These are phyloP conservation scores for Beauveria scarabaeidicola DNA, from an alignment of 2,329 filamentous ascomycete species.

Conservation along the genomic window DNA sequence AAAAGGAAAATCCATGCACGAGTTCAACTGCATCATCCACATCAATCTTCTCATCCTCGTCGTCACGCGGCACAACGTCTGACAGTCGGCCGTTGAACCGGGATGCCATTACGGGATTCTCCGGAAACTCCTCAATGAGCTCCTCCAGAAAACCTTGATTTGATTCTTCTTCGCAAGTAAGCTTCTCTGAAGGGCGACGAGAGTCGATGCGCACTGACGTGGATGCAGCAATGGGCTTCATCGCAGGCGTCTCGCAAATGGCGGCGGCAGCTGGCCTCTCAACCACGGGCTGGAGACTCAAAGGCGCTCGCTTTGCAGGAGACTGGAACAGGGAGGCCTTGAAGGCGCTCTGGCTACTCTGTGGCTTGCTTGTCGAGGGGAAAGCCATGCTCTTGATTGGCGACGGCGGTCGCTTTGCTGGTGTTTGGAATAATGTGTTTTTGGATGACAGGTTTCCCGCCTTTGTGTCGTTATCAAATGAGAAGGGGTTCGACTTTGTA, in stretches of 20 bases:
- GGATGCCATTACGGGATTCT: constrained; percentile 26
- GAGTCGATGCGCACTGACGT: constrained; percentile 20
- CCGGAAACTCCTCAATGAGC: constrained; percentile 22
- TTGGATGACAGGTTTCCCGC: constrained; percentile 23
- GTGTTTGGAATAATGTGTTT: constrained; percentile 36
- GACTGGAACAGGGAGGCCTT: constrained; percentile 44
- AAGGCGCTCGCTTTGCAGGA: constrained; percentile 38
- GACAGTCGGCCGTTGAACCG: constrained; percentile 38
- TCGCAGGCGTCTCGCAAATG: constrained; percentile 24
- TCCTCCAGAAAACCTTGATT: constrained; percentile 18
- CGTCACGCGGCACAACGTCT: constrained; percentile 34
- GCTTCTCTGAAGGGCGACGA: constrained; percentile 26
- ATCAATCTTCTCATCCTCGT: constrained; percentile 25
- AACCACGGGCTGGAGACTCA: constrained; percentile 25
- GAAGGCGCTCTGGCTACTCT: constrained; percentile 29
- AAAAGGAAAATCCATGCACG: constrained; percentile 4
- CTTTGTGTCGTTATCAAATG: constrained; percentile 8
- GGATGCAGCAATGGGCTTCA: constrained; percentile 28
- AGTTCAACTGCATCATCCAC: constrained; percentile 16
- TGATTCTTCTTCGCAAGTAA: constrained; percentile 28
- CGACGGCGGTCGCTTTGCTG: constrained; percentile 42
- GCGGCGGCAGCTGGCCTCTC: constrained; percentile 17
- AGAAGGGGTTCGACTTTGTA: constrained; percentile 18
- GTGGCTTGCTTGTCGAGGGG: constrained; percentile 19
- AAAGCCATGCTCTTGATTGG: constrained; percentile 31